A percentile compares a stretch with the other conserved stretches of the same genome.
These are phyloP conservation scores for Dactylellina parvicollis DNA, from an alignment of 2,329 filamentous ascomycete species.

Conservation along the genomic window DNA sequence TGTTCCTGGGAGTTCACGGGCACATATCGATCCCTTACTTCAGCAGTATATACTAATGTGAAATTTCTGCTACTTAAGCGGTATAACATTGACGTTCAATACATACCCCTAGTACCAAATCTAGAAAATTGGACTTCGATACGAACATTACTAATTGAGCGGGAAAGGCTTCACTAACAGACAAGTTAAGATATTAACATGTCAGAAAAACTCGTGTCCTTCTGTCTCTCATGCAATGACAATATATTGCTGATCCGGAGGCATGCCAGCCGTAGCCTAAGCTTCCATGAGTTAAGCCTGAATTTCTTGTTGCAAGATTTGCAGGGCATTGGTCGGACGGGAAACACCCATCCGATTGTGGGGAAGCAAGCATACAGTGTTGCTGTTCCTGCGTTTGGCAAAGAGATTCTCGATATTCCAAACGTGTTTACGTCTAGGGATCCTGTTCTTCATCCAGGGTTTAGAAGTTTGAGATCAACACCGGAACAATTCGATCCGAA, in stretches of 20 bases:
- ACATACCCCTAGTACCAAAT: too few relatives aligned
- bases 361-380: slow-evolving; percentile 10
- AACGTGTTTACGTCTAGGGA: background rate
- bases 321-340: slow-evolving; percentile 2
- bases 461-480: slow-evolving; percentile 2
- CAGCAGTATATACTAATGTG: too few relatives aligned
- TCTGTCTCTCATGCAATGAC: too few relatives aligned
- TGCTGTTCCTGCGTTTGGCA: slow-evolving; percentile 32
- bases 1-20: too few relatives aligned
- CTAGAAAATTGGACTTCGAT: too few relatives aligned
- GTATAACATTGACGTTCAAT: too few relatives aligned
- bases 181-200: too few relatives aligned
- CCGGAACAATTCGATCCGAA: slow-evolving; percentile 54
- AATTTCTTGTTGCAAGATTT: slow-evolving; percentile 11
- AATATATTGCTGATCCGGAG: slow-evolving; percentile 20
- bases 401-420: background rate
- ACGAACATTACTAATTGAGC: too few relatives aligned
- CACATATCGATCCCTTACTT: too few relatives aligned
- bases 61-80: too few relatives aligned
- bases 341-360: slow-evolving; percentile 16
- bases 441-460: background rate
- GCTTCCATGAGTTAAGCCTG: slow-evolving; percentile 33
- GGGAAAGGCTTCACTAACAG: too few relatives aligned
- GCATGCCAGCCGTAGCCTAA: slow-evolving; percentile 43
- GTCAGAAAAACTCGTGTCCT: too few relatives aligned